Conservation (phyloP, 768 basidiomycete species). For the Cystofilobasidium bisporidii region DNA sequence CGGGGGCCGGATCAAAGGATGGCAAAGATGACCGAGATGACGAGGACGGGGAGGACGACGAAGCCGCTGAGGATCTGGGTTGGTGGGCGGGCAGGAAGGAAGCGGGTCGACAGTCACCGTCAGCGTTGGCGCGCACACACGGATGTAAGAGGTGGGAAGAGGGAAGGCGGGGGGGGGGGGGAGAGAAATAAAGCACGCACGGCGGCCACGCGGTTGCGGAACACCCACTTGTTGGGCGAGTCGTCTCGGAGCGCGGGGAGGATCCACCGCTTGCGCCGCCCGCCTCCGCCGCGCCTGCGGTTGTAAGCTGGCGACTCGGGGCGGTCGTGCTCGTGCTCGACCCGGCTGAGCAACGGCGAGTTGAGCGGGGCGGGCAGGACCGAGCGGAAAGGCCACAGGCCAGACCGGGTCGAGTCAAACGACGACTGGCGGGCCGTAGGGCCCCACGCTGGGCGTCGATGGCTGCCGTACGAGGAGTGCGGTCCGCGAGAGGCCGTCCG, state of each 20-base stretch:
- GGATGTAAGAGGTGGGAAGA: too few relatives aligned
- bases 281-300: too few relatives aligned
- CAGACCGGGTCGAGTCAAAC: neutral
- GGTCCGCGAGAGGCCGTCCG: neutral
- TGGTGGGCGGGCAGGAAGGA: neutral
- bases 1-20: too few relatives aligned
- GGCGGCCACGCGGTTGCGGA: conserved; percentile 23
- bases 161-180: too few relatives aligned
- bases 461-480: neutral
- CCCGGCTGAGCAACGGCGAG: neutral
- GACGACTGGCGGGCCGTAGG: conserved; percentile 4
- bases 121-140: too few relatives aligned
- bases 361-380: neutral
- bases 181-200: neutral
- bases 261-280: conserved; percentile 1
- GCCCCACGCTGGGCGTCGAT: neutral
- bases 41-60: conserved; percentile 25
- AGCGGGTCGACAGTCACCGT: neutral
- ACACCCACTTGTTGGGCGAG: conserved; percentile 22
- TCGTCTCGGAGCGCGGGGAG: conserved; percentile 21
- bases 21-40: conserved; percentile 24
- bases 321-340: too few relatives aligned
- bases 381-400: too few relatives aligned
- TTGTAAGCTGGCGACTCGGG: too few relatives aligned
- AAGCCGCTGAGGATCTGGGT: conserved; percentile 21